Evolutionary conservation across 345 rosid genomes (phyloP).

Genomic region (Carallia pectinifolia): DNA sequence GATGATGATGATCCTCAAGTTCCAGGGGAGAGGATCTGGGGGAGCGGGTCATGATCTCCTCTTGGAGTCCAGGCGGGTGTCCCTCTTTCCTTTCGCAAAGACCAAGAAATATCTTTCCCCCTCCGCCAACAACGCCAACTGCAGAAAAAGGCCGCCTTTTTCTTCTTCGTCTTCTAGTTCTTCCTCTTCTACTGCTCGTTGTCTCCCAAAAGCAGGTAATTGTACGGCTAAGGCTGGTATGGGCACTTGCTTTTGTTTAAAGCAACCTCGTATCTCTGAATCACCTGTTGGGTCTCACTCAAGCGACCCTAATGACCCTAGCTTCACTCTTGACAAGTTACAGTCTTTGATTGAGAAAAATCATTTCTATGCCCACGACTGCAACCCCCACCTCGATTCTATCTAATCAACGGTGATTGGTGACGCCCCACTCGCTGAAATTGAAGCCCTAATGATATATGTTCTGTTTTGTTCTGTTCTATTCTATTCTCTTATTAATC

Average conservation of each 20-base stretch:
- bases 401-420: too few relatives aligned
- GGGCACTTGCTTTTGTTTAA: slow-evolving; percentile 32
- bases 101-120: slow-evolving; percentile 11
- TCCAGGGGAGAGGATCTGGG: neutral
- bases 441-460: too few relatives aligned
- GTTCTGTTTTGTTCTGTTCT: too few relatives aligned
- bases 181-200: neutral
- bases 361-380: slow-evolving; percentile 51
- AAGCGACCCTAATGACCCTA: slow-evolving; percentile 52
- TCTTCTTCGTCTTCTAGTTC: slow-evolving; percentile 12
- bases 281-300: slow-evolving; percentile 34
- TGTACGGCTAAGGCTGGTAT: neutral
- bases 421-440: too few relatives aligned
- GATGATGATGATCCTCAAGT: neutral
- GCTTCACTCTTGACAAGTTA: slow-evolving; percentile 43
- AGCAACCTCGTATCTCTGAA: slow-evolving; percentile 26
- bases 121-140: neutral
- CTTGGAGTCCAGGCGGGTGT: slow-evolving; percentile 14
- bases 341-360: slow-evolving; percentile 47
- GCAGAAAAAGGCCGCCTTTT: neutral
- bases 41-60: neutral
- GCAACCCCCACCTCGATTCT: slow-evolving; percentile 30
- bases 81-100: slow-evolving; percentile 20
- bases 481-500: too few relatives aligned
- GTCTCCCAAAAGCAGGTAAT: too few relatives aligned